Base-by-base conservation (phyloP, 768 basidiomycete species). In the Pholiota molesta region DNA sequence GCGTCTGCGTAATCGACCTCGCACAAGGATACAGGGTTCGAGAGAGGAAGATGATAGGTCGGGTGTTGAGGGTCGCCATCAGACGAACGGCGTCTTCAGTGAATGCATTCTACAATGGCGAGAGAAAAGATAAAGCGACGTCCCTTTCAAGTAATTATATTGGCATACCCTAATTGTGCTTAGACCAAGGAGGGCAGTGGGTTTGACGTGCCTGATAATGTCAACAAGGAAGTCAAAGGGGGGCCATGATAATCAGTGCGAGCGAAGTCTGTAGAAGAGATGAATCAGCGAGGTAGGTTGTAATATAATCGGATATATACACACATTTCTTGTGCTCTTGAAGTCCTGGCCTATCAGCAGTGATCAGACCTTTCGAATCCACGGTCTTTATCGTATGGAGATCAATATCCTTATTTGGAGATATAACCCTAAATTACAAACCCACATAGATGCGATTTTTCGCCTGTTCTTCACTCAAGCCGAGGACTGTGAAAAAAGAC, bases 1-100 rank as follows among this genome's bases (percentile, higher is more conserved):
- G 89, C 89, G 54, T 90, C 81, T 10, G 73, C 68, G 66, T 84
- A 89, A 57, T 86, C 86, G 56, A 87, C 73, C 71, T 90, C 89
- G 62, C 80, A 79, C 35, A 87, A 77, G 31, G 81, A 78, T 26
- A 86, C 77, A 13, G 91, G 91, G 72, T 93, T 93, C 35, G 89
- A 90, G 0, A 93, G 82, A 35, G 91, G 78, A 94, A 92, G 69
- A 93, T 84, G 76, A 92, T 88, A n/a, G 91, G 91, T 2, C 84
- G 83, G 17, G 74, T 67, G 74, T 92, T 92, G 49, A 87, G 73
- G 8, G 79, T 74, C 17, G 84, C 81, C 89, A 93, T 90, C 40
- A 80, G 74, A 57, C 77, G 78, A 33, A 93, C 84, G 33, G 86
- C 85, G 11, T 83, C 77, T 71, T 88, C 80, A 11, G 77, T 82